Base-by-base conservation (phyloP, 1,139 yeast species). In the Geotrichum klebahnii region DNA sequence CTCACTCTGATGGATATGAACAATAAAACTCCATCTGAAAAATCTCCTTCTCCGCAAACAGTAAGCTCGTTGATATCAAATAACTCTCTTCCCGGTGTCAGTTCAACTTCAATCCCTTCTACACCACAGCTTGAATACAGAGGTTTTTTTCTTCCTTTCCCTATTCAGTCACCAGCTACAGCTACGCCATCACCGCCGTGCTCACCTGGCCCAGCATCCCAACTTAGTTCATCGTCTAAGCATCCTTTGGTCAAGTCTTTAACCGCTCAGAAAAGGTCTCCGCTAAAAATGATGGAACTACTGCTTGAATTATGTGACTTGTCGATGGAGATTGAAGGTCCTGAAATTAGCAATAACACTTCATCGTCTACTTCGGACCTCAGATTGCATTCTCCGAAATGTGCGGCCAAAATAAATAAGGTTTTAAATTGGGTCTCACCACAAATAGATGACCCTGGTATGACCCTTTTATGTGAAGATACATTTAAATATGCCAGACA, bases 241-340 rank as follows among this genome's bases (percentile, higher is more conserved):
- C 2, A 34, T 4, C 28, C 39, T 3, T 14, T 14, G 2, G 8
- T n/a, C 16, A 46, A 31, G 24, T 19, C 38, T 8, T 41, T 41
- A 5, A 16, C 12, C 4, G 6, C 17, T 5, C 23, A 32, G 16
- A 40, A 22, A 37, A 23, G 17, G 26, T 17, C 32, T 3, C 94
- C 92, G 0, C 76, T 82, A 58, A 84, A 84, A 38, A 76, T 84
- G 33, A 67, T 87, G 51, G 84, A 81, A 51, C 67, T 78, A 55
- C 64, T 89, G 34, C 65, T 79, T 9, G 89, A 84, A 36, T 72
- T 84, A 50, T 82, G 94, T 62, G 90, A 87, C 52, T 84, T 81
- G 58, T 92, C 96, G 0, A 69, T 87, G 23, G 73, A 77, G 39
- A 78, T 89, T 16, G 86, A 84, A 58, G 84, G 87, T 1, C 72